Percentiles rank a stretch among this genome's conserved stretches.
These are phyloP conservation scores for Blastobotrys ciferrii DNA, from an alignment of 1,139 yeast genomes.

Conservation along the genomic window DNA sequence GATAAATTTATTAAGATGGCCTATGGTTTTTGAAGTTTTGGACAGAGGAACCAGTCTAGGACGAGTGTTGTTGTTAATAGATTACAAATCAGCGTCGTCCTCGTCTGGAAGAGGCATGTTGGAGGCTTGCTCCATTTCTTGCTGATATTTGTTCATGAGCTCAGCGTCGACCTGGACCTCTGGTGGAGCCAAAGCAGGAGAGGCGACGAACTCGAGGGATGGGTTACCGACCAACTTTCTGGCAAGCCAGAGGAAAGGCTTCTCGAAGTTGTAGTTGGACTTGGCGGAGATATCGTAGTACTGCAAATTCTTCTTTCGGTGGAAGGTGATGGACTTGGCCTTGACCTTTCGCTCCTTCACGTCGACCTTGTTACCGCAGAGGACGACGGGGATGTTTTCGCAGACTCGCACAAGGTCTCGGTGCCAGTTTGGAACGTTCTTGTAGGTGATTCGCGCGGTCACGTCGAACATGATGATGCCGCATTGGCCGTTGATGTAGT, in stretches of 20 bases:
- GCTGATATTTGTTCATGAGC: conserved; percentile 97
- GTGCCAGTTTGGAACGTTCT: conserved; percentile 99
- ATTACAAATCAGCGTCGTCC: conserved; percentile 96
- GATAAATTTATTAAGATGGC: background rate
- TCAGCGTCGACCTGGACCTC: conserved; percentile 96
- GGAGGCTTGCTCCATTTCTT: conserved; percentile 99
- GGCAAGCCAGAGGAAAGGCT: conserved; percentile 99
- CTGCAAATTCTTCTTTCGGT: conserved; percentile 99
- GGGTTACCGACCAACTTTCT: conserved; percentile 99
- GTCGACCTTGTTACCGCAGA: conserved; percentile 99
- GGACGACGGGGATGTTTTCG: conserved; percentile 98
- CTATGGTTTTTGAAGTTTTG: background rate
- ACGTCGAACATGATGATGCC: conserved; percentile 99
- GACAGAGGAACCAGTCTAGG: background rate
- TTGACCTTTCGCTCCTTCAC: conserved; percentile 99
- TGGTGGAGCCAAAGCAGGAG: conserved; percentile 99
- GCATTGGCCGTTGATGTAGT: conserved; percentile 99
- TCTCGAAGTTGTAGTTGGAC: conserved; percentile 99
- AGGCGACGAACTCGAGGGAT: conserved; percentile 95
- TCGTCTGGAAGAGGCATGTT: conserved; percentile 99
- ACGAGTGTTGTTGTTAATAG: background rate
- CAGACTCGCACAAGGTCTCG: conserved; percentile 96
- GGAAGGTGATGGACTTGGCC: conserved; percentile 99
- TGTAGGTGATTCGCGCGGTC: conserved; percentile 98
- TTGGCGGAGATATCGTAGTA: conserved; percentile 99